These are phyloP conservation scores for Aspergillus neotritici DNA, from an alignment of 2,329 filamentous ascomycete genomes.

Conservation along the genomic window DNA sequence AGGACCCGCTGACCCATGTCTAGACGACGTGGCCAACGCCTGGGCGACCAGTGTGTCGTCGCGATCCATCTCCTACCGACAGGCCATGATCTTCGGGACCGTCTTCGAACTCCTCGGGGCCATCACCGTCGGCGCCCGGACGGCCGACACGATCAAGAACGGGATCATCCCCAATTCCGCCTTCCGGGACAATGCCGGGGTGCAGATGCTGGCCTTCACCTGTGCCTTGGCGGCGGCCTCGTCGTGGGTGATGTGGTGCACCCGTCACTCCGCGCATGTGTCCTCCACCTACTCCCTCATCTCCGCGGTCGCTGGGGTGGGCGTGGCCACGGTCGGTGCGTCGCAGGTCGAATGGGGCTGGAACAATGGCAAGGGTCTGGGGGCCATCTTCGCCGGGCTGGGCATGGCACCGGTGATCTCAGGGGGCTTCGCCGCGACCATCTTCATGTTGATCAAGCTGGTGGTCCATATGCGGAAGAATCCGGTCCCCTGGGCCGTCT, in stretches of 20 bases:
- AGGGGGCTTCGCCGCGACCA: conserved; percentile 58
- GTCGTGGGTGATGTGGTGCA: conserved; percentile 76
- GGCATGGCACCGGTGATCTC: conserved; percentile 66
- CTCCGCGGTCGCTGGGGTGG: conserved; percentile 63
- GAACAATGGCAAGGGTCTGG: conserved; percentile 61
- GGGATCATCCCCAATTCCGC: conserved; percentile 60
- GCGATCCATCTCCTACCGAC: conserved; percentile 49
- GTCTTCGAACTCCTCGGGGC: conserved; percentile 65
- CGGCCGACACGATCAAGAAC: conserved; percentile 74
- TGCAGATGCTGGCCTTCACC: conserved; percentile 58
- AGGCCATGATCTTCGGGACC: conserved; percentile 47
- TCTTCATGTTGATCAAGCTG: conserved; percentile 68
- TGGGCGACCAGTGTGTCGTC: conserved; percentile 79
- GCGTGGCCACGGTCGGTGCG: conserved; percentile 61
- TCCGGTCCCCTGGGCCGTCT: conserved; percentile 67
- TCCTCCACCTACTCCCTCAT: conserved; percentile 68
- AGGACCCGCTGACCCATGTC: neutral
- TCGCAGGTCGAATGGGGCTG: conserved; percentile 62
- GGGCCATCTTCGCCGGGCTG: conserved; percentile 59
- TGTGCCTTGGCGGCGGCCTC: conserved; percentile 31
- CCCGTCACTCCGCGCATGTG: conserved; percentile 65
- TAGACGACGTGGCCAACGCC: conserved; percentile 73
- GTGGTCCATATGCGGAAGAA: conserved; percentile 67
- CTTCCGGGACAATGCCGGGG: conserved; percentile 57
- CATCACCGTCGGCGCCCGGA: conserved; percentile 61